phyloP scores from a whole-genome alignment of 2,329 filamentous ascomycete genomes.

The Juglanconis juglandina region DNA sequence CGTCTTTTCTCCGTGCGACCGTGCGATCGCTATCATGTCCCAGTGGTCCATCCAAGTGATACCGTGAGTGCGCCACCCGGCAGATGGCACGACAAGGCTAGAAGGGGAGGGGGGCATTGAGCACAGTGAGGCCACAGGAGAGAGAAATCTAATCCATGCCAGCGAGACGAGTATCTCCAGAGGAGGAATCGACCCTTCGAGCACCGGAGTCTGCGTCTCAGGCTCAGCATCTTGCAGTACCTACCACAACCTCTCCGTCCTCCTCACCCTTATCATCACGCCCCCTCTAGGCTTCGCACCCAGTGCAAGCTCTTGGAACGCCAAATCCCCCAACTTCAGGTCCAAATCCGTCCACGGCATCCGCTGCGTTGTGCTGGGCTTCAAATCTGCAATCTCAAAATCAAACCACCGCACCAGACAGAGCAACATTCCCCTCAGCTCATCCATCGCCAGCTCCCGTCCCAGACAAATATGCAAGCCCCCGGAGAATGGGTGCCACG shows the following conservation, averaged over 20 bases:
- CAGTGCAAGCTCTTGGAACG: slow-evolving; percentile 1
- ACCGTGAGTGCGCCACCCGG: too few relatives aligned
- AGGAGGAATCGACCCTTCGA: too few relatives aligned
- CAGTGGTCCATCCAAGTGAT: too few relatives aligned
- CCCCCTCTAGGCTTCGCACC: not conserved
- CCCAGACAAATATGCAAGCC: not conserved
- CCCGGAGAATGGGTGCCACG: not conserved
- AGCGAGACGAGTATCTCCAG: too few relatives aligned
- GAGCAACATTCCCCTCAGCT: not conserved
- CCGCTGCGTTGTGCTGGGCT: not conserved
- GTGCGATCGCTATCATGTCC: too few relatives aligned
- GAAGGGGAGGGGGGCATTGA: too few relatives aligned
- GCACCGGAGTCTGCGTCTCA: too few relatives aligned
- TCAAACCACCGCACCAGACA: not conserved
- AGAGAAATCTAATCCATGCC: too few relatives aligned
- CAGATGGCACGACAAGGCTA: too few relatives aligned
- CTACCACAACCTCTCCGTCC: not conserved
- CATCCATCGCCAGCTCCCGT: not conserved
- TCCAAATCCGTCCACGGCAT: not conserved
- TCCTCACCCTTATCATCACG: slow-evolving; percentile 1
- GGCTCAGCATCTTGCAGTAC: not conserved
- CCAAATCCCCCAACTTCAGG: not conserved
- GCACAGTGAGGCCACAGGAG: too few relatives aligned
- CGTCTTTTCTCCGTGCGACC: too few relatives aligned
- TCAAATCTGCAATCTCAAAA: not conserved